Conservation (phyloP, 768 basidiomycete species). For the Hypsizygus marmoreus region DNA sequence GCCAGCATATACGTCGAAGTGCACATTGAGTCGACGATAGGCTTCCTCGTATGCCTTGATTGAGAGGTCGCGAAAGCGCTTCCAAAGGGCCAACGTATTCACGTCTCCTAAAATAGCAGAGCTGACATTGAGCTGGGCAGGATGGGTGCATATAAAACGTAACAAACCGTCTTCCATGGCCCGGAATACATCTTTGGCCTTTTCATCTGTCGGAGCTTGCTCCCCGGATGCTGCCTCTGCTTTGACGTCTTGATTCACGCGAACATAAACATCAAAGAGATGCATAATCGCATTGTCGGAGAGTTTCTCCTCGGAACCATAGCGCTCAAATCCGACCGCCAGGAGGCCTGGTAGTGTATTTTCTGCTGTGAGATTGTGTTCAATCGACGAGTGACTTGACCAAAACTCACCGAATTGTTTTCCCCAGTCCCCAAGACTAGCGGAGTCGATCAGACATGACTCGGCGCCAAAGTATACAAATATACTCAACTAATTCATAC, state of each 20-base stretch:
- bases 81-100: slow-evolving; percentile 81
- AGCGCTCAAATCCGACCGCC: slow-evolving; percentile 86
- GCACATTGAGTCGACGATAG: slow-evolving; percentile 85
- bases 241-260: slow-evolving; percentile 83
- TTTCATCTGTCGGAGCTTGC: slow-evolving; percentile 92
- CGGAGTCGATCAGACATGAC: not conserved
- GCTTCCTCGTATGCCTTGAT: slow-evolving; percentile 85
- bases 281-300: slow-evolving; percentile 90
- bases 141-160: too few species aligned
- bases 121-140: not conserved
- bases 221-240: slow-evolving; percentile 53
- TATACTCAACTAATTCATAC: slow-evolving; percentile 82
- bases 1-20: slow-evolving; percentile 89
- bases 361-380: not conserved
- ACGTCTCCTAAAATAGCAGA: slow-evolving; percentile 72
- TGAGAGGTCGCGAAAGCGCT: slow-evolving; percentile 86
- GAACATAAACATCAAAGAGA: slow-evolving; percentile 90
- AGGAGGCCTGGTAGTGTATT: slow-evolving; percentile 68
- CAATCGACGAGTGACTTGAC: not conserved
- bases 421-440: slow-evolving; percentile 87
- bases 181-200: slow-evolving; percentile 37
- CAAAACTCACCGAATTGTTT: slow-evolving; percentile 69
- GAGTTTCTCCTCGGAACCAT: slow-evolving; percentile 82
- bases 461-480: too few species aligned
- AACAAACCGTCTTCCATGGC: slow-evolving; percentile 11